Percentiles rank a stretch among this genome's conserved stretches.
Conservation (phyloP, 176 grass and related monocot species). For the Microstegium vimineum region DNA sequence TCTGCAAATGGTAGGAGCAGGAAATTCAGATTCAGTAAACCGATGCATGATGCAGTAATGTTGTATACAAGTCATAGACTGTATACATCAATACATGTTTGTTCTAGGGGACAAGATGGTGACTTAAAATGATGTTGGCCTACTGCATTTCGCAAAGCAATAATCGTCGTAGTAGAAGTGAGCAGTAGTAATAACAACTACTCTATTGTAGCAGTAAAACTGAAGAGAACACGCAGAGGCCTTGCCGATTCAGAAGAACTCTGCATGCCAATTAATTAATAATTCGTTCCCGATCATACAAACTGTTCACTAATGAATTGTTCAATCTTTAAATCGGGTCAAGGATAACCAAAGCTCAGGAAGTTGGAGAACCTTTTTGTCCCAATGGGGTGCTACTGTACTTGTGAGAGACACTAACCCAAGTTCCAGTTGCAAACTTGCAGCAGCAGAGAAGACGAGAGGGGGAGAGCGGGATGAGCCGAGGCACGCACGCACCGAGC, state of each 20-base stretch:
- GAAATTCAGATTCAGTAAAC: neutral
- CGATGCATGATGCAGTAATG: neutral
- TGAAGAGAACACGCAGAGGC: neutral
- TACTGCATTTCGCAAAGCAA: neutral
- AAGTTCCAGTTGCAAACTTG: neutral
- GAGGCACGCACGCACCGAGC: constrained; percentile 38
- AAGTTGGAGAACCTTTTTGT: too few relatives aligned
- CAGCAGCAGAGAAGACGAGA: too few relatives aligned
- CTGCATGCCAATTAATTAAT: too few relatives aligned
- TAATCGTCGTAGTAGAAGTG: too few relatives aligned
- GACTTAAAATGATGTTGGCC: neutral
- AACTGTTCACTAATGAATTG: too few relatives aligned
- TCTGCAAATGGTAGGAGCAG: constrained; percentile 32
- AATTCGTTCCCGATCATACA: neutral
- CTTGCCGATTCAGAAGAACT: neutral
- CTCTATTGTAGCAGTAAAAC: neutral
- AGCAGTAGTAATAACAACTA: too few relatives aligned
- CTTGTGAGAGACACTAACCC: too few relatives aligned
- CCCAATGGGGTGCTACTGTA: too few relatives aligned
- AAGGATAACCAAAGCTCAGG: too few relatives aligned
- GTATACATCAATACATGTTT: neutral
- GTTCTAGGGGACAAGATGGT: neutral
- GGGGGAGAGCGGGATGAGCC: too few relatives aligned
- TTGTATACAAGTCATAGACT: neutral
- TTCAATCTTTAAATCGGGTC: neutral